Evolutionary conservation across 2,329 filamentous ascomycete species (phyloP).

Genomic region (Epichloe gansuensis): DNA sequence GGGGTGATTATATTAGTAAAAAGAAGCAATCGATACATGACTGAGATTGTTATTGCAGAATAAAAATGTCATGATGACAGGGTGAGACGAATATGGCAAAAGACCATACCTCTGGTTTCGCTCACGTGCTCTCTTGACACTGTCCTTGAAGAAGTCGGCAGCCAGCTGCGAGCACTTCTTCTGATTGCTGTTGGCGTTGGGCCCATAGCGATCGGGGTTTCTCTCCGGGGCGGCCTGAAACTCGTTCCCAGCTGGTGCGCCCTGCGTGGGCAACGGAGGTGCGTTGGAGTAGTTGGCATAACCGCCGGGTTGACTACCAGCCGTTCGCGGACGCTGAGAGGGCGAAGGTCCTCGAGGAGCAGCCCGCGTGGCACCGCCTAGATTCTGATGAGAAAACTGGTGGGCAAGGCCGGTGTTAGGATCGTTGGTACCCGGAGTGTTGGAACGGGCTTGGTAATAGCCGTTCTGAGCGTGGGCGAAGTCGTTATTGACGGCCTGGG

Average conservation of each 20-base stretch:
- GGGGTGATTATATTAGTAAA: not conserved
- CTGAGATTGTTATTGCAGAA: too few species aligned
- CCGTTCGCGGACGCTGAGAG: constrained; percentile 69
- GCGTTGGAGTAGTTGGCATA: constrained; percentile 50
- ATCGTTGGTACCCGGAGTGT: constrained; percentile 56
- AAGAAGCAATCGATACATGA: not conserved
- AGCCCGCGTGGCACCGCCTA: constrained; percentile 58
- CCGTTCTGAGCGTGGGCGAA: constrained; percentile 36
- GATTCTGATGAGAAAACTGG: constrained; percentile 93
- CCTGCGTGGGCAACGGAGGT: constrained; percentile 51
- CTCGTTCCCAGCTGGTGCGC: constrained; percentile 50
- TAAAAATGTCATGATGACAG: not conserved
- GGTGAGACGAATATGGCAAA: not conserved
- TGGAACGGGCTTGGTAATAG: constrained; percentile 38
- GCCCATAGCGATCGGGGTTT: constrained; percentile 53
- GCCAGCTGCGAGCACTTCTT: constrained; percentile 60
- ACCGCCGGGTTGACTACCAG: constrained; percentile 54
- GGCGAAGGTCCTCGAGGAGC: constrained; percentile 55
- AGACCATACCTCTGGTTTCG: constrained; percentile 72
- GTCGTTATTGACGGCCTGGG: constrained; percentile 29
- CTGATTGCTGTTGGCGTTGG: constrained; percentile 54
- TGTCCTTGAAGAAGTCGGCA: constrained; percentile 95
- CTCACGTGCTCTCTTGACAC: constrained; percentile 88
- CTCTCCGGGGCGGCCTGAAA: constrained; percentile 71
- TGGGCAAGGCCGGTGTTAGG: constrained; percentile 84